phyloP scores from a whole-genome alignment of 148 eudicot genomes.

The Rheum nobile region DNA sequence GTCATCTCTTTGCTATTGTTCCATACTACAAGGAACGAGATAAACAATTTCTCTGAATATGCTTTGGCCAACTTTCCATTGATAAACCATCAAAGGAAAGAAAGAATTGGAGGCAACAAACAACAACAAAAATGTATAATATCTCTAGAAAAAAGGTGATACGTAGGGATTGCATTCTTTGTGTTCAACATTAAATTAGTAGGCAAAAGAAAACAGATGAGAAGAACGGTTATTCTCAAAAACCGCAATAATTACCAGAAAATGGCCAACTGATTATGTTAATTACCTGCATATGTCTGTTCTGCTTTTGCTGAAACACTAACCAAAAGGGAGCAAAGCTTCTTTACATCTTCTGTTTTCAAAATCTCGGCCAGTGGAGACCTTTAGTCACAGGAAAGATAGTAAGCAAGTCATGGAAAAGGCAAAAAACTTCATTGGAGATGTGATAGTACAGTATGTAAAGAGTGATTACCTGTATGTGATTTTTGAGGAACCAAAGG shows the following conservation, averaged over 20 bases:
- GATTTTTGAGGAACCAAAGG: slow-evolving; percentile 23
- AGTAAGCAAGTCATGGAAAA: background rate
- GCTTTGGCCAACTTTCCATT: background rate
- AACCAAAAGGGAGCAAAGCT: slow-evolving; percentile 60
- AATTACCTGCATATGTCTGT: slow-evolving; percentile 28
- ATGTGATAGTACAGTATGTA: background rate
- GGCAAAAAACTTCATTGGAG: background rate
- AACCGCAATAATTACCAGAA: background rate
- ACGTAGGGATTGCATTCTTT: background rate
- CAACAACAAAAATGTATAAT: background rate
- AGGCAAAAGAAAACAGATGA: background rate
- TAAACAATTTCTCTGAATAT: background rate
- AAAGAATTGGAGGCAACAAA: background rate
- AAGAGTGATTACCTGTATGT: slow-evolving; percentile 27
- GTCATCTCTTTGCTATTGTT: background rate
- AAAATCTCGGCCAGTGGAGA: slow-evolving; percentile 42
- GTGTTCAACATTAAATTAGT: too few species aligned
- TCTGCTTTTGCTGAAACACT: slow-evolving; percentile 42
- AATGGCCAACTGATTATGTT: background rate
- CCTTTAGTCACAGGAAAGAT: slow-evolving; percentile 21
- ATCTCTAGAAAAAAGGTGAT: background rate
- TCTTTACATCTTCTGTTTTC: slow-evolving; percentile 34
- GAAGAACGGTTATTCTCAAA: too few species aligned
- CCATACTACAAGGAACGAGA: background rate
- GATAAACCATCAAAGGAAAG: background rate